Evolutionary conservation across 2,329 filamentous ascomycete species (phyloP), one percentile per base, ranked within the genome.

Genomic region (Teratosphaeria pseudoeucalypti): DNA sequence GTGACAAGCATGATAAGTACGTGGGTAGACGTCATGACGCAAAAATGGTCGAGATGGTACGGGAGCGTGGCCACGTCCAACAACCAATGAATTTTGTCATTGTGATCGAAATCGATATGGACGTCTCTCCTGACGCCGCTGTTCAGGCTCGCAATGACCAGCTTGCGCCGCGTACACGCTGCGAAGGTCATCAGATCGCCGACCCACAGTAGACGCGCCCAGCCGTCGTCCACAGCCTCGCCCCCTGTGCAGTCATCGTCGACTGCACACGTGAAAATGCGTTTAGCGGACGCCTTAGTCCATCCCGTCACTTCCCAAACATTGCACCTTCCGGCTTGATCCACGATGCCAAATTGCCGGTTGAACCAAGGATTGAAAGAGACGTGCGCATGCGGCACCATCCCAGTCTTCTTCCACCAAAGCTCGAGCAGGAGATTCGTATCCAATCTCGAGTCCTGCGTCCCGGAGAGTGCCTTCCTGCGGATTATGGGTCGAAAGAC

Each of bases 251-350:
- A 34, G 27, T 34, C 39, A 23, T 54, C 43, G 12, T 55, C 23
- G 26, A 55, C 53, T 16, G 34, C 16, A 19, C 52, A 27, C 12
- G 4, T n/a, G 34, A 19, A 37, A 5, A 52, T 57, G 59, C 61
- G 62, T 52, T 57, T 57, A 27, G 57, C 60, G 10, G 53, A 62
- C 34, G 59, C 27, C 9, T 27, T 32, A 23, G 34, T 57, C 55
- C 57, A 52, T 58, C 58, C 58, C 63, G 69, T 64, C 27, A 87
- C 74, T 61, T 87, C 79, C 84, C 86, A 90, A 3, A 90, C 71
- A 52, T 77, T 84, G 88, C 88, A 92, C 60, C 76, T 77, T 1
- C 87, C 87, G 37, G 74, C 74, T 57, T 83, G 77, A 66, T 91
- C 86, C 19, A 91, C 76, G 29, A 90, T 76, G 16, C 79, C 85